Evolutionary conservation across 768 basidiomycete genomes (phyloP), one percentile per base, ranked within the genome.

Genomic region (Podaxis carcinomalis): DNA sequence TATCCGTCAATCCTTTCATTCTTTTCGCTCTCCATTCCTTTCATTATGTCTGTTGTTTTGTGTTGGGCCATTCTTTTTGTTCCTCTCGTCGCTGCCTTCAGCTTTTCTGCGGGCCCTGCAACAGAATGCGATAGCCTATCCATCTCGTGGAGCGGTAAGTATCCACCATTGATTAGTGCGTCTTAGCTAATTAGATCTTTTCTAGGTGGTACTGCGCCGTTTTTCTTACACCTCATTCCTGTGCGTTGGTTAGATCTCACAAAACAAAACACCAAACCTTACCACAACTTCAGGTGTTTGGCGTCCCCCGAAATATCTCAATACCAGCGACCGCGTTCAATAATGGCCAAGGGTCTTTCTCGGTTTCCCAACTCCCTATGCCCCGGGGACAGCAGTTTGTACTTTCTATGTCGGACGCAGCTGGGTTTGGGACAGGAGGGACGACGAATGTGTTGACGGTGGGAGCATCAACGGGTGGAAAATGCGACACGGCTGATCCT

Each of bases 391-490:
- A 76, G 16, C 69, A 74, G 56, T 74, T 90, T 51, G 53, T 90
- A 11, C 61, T 87, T 19, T 79, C 83, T 37, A 88, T 92, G 86
- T 91, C 87, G 27, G 90, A 92, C 68, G 76, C 83, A 16, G 81
- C 80, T 27, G 89, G 88, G 1, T 90, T 87, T 68, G 88, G 75
- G 46, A 76, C 85, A 9, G 90, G 90, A 3, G 90, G 88, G 23
- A 76, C 77, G 25, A 80, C 83, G 9, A 59, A 71, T 47, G 51
- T 88, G 5, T 64, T 86, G 42, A 77, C 74, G 1, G 83, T 85
- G 14, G 83, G 78, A 42, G 57, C 71, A 9, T 77, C 85, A 2
- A 68, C 76, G 27, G 78, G 79, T 13, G 80, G 78, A 11, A 71
- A 64, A 14, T 92, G 90, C 71, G 75, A 83, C 62, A 82, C 81